Evolutionary conservation across 2,329 filamentous ascomycete genomes (phyloP).

Genomic region (Cercospora citrullina): DNA sequence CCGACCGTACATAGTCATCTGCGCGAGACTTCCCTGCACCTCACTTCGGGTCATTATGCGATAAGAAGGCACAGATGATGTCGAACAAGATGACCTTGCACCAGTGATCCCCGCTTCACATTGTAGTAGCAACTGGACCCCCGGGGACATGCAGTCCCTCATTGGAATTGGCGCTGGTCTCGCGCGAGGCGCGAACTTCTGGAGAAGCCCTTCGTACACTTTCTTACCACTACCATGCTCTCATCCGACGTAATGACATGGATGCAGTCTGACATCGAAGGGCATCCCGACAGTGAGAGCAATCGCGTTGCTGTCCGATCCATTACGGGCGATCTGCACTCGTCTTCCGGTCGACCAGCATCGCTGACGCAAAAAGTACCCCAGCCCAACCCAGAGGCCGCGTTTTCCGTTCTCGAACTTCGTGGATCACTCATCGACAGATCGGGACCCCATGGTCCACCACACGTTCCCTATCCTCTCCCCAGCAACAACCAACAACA

Average conservation of each 20-base stretch:
- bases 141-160: neutral
- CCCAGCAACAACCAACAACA: neutral
- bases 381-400: neutral
- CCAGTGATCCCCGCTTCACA: neutral
- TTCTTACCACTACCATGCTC: neutral
- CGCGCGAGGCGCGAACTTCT: neutral
- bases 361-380: neutral
- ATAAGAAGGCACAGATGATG: neutral
- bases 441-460: neutral
- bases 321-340: neutral
- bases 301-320: neutral
- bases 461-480: neutral
- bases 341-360: neutral
- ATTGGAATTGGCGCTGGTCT: neutral
- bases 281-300: neutral
- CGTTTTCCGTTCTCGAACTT: neutral
- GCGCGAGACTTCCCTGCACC: neutral
- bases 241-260: neutral
- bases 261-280: neutral
- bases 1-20: neutral
- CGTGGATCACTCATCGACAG: neutral
- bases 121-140: neutral
- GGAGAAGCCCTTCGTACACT: neutral
- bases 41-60: neutral
- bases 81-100: neutral